Conservation (phyloP, 306 rosid species). For the Pyrus bretschneideri region DNA sequence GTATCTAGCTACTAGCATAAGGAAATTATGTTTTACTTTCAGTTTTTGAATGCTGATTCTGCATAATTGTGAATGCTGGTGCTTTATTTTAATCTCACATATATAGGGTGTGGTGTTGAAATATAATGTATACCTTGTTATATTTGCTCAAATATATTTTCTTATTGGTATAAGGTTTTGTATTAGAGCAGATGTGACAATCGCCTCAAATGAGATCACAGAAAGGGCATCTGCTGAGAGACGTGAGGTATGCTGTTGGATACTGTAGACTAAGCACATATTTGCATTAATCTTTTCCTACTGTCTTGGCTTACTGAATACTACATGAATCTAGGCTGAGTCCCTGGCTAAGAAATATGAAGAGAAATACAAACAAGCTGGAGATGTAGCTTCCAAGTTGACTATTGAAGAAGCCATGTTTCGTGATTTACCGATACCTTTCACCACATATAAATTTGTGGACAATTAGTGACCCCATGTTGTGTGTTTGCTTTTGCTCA, state of each 20-base stretch:
- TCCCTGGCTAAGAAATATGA: slow-evolving; percentile 59
- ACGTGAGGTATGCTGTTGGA: slow-evolving; percentile 61
- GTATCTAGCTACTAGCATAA: background rate
- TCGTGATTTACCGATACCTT: slow-evolving; percentile 76
- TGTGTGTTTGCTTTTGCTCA: background rate
- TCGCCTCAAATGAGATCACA: slow-evolving; percentile 71
- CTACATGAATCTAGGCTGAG: slow-evolving; percentile 50
- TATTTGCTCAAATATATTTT: slow-evolving; percentile 11
- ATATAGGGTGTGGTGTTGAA: background rate
- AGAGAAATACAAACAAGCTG: slow-evolving; percentile 29
- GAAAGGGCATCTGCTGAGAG: slow-evolving; percentile 74
- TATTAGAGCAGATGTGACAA: slow-evolving; percentile 99
- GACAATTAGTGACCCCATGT: slow-evolving; percentile 8
- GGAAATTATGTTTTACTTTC: background rate
- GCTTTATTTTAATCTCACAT: background rate
- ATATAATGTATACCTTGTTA: background rate
- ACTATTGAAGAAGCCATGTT: slow-evolving; percentile 88
- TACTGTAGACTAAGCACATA: slow-evolving; percentile 19
- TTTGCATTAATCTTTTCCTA: slow-evolving; percentile 2
- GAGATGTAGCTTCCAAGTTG: slow-evolving; percentile 90
- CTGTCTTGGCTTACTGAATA: slow-evolving; percentile 13
- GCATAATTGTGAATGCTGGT: background rate
- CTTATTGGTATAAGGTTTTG: slow-evolving; percentile 52
- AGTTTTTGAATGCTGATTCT: background rate
- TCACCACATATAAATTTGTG: background rate